Evolutionary conservation across 2,329 filamentous ascomycete species (phyloP), one percentile per base, ranked within the genome.

Genomic region (Cladophialophora exuberans): DNA sequence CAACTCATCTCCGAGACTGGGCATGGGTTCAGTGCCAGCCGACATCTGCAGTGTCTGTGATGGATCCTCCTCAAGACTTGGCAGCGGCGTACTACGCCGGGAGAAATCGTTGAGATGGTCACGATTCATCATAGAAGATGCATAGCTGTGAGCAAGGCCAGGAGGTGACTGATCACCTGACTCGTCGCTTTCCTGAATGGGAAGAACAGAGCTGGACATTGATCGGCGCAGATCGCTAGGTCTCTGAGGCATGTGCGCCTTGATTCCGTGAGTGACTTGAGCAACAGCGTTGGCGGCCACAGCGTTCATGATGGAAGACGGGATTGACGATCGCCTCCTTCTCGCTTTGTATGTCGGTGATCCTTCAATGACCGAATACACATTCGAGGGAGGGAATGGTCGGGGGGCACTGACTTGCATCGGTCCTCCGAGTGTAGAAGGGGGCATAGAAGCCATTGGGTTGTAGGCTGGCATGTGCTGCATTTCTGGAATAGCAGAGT

Each of bases 271-370:
- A 10, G 70, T 64, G 13, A 76, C 73, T 51, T 78, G 79, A 52
- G 79, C 78, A 22, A 73, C 70, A 28, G 76, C 76, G 28, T 78
- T 73, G 18, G 81, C 78, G 42, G 83, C 80, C n/a, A 87, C 83
- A 45, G 84, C 84, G 60, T 86, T 83, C 57, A 88, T 85, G 70
- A 91, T 84, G 63, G 87, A 84, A 10, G 89, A 87, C 20, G 93
- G 91, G 60, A 97, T 90, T 36, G 93, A 97, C 30, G 94, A 97
- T 60, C 94, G 88, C 64, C 94, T 86, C 72, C 94, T 84, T 66
- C 94, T 85, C 79, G 97, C 94, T 83, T 99, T 99, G 79, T 99
- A 99, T 31, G 94, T 97, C 10, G 94, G 94, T 23, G 94, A 99
- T 44, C 94, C 94, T 77, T 99, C 94, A 69, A 97, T 94, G 45